phyloP scores from a whole-genome alignment of 2,329 filamentous ascomycete genomes.

The Epicoccum sorghinum region DNA sequence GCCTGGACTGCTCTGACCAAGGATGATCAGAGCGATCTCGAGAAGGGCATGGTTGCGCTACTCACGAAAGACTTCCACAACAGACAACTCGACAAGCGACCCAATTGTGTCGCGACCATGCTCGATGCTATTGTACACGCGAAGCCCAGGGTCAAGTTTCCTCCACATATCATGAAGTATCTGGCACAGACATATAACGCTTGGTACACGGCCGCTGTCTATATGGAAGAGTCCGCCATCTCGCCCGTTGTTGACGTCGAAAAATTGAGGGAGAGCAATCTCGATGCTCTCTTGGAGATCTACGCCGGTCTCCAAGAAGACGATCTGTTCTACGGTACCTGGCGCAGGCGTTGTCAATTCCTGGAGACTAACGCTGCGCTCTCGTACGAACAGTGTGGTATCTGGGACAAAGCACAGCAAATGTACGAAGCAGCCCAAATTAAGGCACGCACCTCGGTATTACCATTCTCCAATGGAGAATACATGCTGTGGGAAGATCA shows the following conservation, averaged over 20 bases:
- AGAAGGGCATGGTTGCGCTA: conserved; percentile 87
- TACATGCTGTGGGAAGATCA: conserved; percentile 99
- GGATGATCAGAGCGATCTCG: conserved; percentile 88
- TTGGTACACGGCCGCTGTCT: conserved; percentile 93
- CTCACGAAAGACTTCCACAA: conserved; percentile 96
- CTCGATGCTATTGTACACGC: conserved; percentile 86
- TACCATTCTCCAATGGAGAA: conserved; percentile 93
- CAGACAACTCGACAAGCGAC: conserved; percentile 90
- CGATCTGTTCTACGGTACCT: conserved; percentile 96
- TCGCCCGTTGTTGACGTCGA: conserved; percentile 83
- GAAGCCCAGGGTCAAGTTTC: conserved; percentile 87
- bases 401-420: conserved; percentile 98
- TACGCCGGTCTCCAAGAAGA: conserved; percentile 92
- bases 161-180: conserved; percentile 95
- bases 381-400: conserved; percentile 97
- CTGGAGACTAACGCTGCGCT: conserved; percentile 96
- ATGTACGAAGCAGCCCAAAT: conserved; percentile 97
- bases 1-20: conserved; percentile 88
- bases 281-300: conserved; percentile 93
- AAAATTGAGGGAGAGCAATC: conserved; percentile 86
- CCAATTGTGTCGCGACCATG: conserved; percentile 92
- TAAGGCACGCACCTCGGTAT: conserved; percentile 93
- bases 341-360: conserved; percentile 92
- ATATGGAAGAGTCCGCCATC: conserved; percentile 88
- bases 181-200: conserved; percentile 91